Percentiles rank a stretch among this genome's conserved stretches.
phyloP scores from a whole-genome alignment of 164 flowering plant species.

The Stephania cephalantha region DNA sequence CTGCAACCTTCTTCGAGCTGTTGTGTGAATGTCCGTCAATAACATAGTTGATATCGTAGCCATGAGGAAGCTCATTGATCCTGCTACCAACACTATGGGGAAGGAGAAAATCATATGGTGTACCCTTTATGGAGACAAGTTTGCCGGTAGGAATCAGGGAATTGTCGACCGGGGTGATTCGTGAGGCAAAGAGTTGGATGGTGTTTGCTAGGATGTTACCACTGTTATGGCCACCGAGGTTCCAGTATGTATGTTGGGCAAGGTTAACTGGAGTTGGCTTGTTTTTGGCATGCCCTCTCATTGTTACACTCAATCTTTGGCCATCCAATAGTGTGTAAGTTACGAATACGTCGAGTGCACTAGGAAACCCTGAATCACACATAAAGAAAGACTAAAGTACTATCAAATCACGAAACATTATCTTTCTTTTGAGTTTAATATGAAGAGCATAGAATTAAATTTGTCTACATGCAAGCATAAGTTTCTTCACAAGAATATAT shows the following conservation, averaged over 20 bases:
- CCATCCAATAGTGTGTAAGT: constrained; percentile 31
- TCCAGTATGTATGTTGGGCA: constrained; percentile 72
- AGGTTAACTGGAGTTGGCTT: constrained; percentile 67
- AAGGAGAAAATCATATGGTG: constrained; percentile 62
- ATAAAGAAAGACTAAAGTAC: not conserved
- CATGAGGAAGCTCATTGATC: constrained; percentile 37
- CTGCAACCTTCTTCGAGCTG: constrained; percentile 36
- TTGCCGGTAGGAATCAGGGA: constrained; percentile 78
- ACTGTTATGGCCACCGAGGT: constrained; percentile 66
- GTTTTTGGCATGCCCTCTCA: constrained; percentile 49
- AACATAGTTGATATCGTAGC: constrained; percentile 69
- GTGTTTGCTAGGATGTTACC: constrained; percentile 49
- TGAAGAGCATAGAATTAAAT: too few species aligned
- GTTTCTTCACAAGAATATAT: too few species aligned
- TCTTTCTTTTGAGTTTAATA: too few species aligned
- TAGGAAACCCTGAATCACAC: constrained; percentile 57
- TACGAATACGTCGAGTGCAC: constrained; percentile 34
- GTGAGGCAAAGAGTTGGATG: constrained; percentile 49
- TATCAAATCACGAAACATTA: too few species aligned
- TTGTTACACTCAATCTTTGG: constrained; percentile 29
- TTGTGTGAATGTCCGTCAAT: constrained; percentile 26
- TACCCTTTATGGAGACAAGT: constrained; percentile 42
- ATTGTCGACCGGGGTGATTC: constrained; percentile 51
- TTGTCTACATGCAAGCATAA: too few species aligned
- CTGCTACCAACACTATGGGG: constrained; percentile 39